phyloP scores from a whole-genome alignment of 352 stramenopile genomes.

The Phytophthora sojae region DNA sequence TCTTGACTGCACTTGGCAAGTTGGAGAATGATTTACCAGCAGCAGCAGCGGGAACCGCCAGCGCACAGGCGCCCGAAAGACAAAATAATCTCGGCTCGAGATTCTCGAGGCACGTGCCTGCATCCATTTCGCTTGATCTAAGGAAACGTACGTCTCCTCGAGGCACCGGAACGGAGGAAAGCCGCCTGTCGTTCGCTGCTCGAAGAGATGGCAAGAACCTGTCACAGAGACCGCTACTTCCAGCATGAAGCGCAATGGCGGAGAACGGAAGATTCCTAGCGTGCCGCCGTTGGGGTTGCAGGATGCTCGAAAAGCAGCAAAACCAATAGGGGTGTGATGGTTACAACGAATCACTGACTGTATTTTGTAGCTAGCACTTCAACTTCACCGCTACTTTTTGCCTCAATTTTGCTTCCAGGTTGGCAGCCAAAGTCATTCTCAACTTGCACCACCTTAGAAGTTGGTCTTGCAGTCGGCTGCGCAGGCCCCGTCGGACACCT shows the following conservation, averaged over 20 bases:
- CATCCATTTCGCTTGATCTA: constrained; percentile 7
- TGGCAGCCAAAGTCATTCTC: too few species aligned
- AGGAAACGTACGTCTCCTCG: constrained; percentile 13
- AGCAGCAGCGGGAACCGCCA: neutral
- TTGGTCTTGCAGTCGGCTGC: constrained; percentile 4
- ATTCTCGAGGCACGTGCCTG: neutral
- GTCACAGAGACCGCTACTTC: neutral
- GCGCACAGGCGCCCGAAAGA: neutral
- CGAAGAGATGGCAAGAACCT: neutral
- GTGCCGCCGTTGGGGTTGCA: neutral
- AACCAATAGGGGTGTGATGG: neutral
- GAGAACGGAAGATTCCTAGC: neutral
- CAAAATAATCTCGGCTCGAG: neutral
- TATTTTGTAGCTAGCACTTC: neutral
- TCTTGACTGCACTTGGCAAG: neutral
- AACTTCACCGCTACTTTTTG: neutral
- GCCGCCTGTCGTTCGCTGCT: constrained; percentile 10
- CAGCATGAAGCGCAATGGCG: too few species aligned
- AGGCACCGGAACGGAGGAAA: neutral
- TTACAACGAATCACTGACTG: neutral
- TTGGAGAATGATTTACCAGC: constrained; percentile 11
- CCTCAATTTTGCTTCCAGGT: too few species aligned
- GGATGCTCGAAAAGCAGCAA: neutral
- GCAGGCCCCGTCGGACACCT: constrained; percentile 10
- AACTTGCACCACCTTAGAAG: neutral